A percentile compares a stretch with the other conserved stretches of the same genome.
These are phyloP conservation scores for Penicillium parvum DNA, from an alignment of 495 filamentous ascomycete genomes.

Conservation along the genomic window DNA sequence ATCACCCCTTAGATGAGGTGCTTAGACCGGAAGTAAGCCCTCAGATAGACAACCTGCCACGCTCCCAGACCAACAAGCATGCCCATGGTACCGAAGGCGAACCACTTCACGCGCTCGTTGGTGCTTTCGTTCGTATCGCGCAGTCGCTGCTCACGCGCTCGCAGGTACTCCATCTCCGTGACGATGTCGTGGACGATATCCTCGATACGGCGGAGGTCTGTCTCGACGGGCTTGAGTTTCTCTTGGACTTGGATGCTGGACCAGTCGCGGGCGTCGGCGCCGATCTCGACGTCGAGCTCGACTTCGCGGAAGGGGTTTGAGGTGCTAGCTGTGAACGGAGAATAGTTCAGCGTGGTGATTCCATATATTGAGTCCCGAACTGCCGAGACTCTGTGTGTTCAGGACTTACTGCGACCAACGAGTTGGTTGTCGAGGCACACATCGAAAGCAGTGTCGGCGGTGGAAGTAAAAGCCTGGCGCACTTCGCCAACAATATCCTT, in stretches of 20 bases:
- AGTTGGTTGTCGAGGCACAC: slow-evolving; percentile 94
- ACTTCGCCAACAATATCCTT: slow-evolving; percentile 90
- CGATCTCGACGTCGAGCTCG: slow-evolving; percentile 98
- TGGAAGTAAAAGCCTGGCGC: slow-evolving; percentile 92
- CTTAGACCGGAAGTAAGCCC: slow-evolving; percentile 97
- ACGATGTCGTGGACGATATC: slow-evolving; percentile 81
- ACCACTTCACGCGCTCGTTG: slow-evolving; percentile 98
- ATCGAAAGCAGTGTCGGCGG: slow-evolving; percentile 90
- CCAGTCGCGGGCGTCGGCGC: slow-evolving; percentile 98
- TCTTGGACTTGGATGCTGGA: slow-evolving; percentile 91
- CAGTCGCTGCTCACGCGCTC: slow-evolving; percentile 86
- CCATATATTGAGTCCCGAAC: no score
- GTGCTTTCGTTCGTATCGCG: slow-evolving; percentile 99
- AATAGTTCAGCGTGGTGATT: neutral
- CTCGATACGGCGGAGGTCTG: slow-evolving; percentile 88
- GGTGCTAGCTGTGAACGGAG: slow-evolving; percentile 22
- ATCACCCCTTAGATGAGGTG: slow-evolving; percentile 67
- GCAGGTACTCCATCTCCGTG: slow-evolving; percentile 87
- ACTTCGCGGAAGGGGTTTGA: slow-evolving; percentile 68
- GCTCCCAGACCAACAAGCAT: slow-evolving; percentile 85
- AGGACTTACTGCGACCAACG: slow-evolving; percentile 53
- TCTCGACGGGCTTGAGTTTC: slow-evolving; percentile 97
- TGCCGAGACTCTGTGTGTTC: neutral
- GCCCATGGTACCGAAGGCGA: slow-evolving; percentile 90
- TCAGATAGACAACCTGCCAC: slow-evolving; percentile 96